Base-by-base conservation (phyloP, 2,329 filamentous ascomycete species). In the Aureobasidium sp. region DNA sequence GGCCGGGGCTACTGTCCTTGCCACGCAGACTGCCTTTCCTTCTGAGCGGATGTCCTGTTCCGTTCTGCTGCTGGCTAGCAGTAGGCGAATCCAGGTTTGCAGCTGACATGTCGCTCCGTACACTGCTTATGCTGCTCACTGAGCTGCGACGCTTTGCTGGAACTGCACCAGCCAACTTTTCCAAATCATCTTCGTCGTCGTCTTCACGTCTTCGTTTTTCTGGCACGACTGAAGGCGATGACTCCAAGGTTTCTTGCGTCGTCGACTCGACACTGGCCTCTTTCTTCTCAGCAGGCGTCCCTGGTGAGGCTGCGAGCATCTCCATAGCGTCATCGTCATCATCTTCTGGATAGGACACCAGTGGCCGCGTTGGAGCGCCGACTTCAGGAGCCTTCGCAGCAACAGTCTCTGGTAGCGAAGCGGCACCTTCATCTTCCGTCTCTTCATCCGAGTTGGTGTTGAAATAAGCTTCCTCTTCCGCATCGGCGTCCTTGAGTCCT, bases 311-410 rank as follows among this genome's bases (percentile, higher is more conserved):
- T 66, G 69, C 69, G 1, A 73, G 66, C 5, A 73, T 66, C 21
- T 87, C 86, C 73, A 88, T 85, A 13, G 81, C 79, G 59, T 75
- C 74, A 11, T 67, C 63, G 63, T 97, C 93, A 36, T 59, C 57
- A 67, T 97, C 92, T 41, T 95, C 95, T 0, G 87, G 85, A 71
- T 99, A 99, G 72, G 96, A 90, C 37, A 99, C 94, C 27, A 97
- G 78, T 1, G 89, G 89, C 69, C 88, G 91, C 55, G 82, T 75
- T 0, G 86, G 79, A 25, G 85, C 83, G 14, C 81, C 81, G 29
- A 85, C 89, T 66, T 91, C 92, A 7, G 79, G 74, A 8, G 70
- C 63, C 57, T 76, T 76, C 21, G 65, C 68, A 5, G 69, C 63
- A 21, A 65, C 62, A 11, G 71, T 63, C 10, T 67, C 70, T 5